These are phyloP conservation scores for Ceratocystis harringtonii DNA, from an alignment of 2,329 filamentous ascomycete species.

Conservation along the genomic window DNA sequence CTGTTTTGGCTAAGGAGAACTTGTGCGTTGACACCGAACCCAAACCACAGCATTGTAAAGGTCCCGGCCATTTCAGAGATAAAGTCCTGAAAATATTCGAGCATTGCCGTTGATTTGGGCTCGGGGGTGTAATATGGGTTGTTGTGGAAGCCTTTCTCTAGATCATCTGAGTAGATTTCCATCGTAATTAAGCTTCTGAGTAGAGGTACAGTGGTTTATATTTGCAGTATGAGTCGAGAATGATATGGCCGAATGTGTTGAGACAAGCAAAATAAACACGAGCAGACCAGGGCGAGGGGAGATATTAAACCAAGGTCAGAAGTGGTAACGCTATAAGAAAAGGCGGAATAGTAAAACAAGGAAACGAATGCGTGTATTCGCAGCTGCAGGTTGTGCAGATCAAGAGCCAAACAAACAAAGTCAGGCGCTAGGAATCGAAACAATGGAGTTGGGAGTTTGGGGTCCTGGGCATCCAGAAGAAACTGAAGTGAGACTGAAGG, in stretches of 20 bases:
- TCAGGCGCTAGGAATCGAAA: conserved; percentile 6
- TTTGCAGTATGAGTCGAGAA: background rate
- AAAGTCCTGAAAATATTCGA: conserved; percentile 16
- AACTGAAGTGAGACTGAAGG: conserved; percentile 5
- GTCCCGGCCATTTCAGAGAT: conserved; percentile 53
- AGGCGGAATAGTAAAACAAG: background rate
- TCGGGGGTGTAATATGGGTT: conserved; percentile 1
- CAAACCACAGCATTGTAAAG: conserved; percentile 54
- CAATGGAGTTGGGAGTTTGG: conserved; percentile 4
- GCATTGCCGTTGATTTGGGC: conserved; percentile 8
- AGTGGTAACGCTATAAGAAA: background rate
- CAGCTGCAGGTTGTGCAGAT: background rate
- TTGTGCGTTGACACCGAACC: conserved; percentile 55
- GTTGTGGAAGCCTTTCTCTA: conserved; percentile 13
- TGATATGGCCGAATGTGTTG: background rate
- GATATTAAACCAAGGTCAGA: background rate
- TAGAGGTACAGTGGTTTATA: background rate
- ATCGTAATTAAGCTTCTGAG: background rate
- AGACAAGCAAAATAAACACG: background rate
- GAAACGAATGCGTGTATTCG: background rate
- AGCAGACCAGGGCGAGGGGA: background rate
- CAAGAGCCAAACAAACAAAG: background rate
- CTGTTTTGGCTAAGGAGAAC: conserved; percentile 40
- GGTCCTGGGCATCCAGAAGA: background rate
- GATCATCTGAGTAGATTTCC: conserved; percentile 9